Conservation (phyloP, 2,329 filamentous ascomycete genomes). For the Magnaporthales sp. region DNA sequence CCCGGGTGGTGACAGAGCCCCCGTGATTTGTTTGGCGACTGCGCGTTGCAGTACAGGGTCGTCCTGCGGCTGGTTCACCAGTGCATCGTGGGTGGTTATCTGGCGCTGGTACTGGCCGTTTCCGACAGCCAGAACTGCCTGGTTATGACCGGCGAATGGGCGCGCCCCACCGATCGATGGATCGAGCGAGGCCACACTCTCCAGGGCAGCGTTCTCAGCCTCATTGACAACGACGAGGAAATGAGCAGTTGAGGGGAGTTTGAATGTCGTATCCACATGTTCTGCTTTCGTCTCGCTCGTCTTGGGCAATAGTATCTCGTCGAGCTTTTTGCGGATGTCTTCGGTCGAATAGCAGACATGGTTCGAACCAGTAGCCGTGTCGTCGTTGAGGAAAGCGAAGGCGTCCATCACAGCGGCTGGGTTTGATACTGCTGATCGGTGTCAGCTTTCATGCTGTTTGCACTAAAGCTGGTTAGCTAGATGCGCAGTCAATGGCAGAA, state of each 20-base stretch:
- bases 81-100: conserved; percentile 34
- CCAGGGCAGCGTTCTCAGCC: conserved; percentile 24
- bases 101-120: conserved; percentile 22
- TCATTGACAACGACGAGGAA: conserved; percentile 32
- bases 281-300: conserved; percentile 38
- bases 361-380: conserved; percentile 1
- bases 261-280: conserved; percentile 36
- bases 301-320: conserved; percentile 29
- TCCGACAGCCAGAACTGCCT: conserved; percentile 6
- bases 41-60: conserved; percentile 38
- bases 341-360: conserved; percentile 27
- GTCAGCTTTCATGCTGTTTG: not conserved
- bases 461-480: not conserved
- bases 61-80: conserved; percentile 39
- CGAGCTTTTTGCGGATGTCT: conserved; percentile 38
- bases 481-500: not conserved
- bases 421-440: not conserved
- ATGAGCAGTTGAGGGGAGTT: conserved; percentile 33
- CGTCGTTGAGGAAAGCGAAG: conserved; percentile 18
- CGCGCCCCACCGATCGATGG: conserved; percentile 19
- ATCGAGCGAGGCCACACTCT: conserved; percentile 17
- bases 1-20: conserved; percentile 33
- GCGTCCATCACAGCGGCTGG: conserved; percentile 18
- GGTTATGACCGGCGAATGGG: conserved; percentile 19
- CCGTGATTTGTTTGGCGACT: conserved; percentile 39